phyloP scores from a whole-genome alignment of 2,329 filamentous ascomycete species.

The Cordyceps fumosorosea region DNA sequence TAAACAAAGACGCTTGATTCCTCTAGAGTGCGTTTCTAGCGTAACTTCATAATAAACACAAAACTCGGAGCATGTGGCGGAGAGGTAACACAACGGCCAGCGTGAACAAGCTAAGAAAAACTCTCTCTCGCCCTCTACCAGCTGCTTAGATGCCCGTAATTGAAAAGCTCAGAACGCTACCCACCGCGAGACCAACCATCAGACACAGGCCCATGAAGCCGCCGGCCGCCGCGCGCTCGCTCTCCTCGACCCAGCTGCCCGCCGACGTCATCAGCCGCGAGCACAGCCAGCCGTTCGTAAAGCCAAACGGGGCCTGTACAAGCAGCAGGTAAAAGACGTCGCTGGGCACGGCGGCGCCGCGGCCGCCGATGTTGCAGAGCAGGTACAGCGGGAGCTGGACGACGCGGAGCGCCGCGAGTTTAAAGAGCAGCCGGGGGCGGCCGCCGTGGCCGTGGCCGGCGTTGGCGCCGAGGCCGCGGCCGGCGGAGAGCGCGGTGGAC shows the following conservation, averaged over 20 bases:
- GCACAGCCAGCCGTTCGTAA: conserved; percentile 81
- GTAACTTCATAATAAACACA: not conserved
- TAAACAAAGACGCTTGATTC: not conserved
- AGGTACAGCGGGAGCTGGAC: conserved; percentile 78
- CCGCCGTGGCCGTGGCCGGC: conserved; percentile 30
- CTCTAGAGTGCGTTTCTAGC: not conserved
- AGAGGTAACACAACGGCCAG: too few species aligned
- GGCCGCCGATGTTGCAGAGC: conserved; percentile 78
- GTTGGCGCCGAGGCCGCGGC: conserved; percentile 33
- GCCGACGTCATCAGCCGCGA: conserved; percentile 90
- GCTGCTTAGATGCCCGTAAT: conserved; percentile 43
- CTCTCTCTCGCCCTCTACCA: not conserved
- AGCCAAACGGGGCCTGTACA: conserved; percentile 77
- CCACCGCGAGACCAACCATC: conserved; percentile 73
- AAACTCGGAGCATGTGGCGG: too few species aligned
- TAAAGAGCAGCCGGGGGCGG: conserved; percentile 61
- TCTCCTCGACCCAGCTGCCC: conserved; percentile 69
- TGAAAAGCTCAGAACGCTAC: conserved; percentile 86
- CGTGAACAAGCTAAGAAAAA: not conserved
- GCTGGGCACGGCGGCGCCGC: conserved; percentile 66
- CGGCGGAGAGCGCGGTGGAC: conserved; percentile 48
- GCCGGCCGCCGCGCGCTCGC: conserved; percentile 81
- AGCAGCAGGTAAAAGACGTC: conserved; percentile 83
- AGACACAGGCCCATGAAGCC: conserved; percentile 91
- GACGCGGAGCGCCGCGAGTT: conserved; percentile 57